A percentile compares a stretch with the other conserved stretches of the same genome.
phyloP scores from a whole-genome alignment of 2,329 filamentous ascomycete species.

The Westerdykella ornata region DNA sequence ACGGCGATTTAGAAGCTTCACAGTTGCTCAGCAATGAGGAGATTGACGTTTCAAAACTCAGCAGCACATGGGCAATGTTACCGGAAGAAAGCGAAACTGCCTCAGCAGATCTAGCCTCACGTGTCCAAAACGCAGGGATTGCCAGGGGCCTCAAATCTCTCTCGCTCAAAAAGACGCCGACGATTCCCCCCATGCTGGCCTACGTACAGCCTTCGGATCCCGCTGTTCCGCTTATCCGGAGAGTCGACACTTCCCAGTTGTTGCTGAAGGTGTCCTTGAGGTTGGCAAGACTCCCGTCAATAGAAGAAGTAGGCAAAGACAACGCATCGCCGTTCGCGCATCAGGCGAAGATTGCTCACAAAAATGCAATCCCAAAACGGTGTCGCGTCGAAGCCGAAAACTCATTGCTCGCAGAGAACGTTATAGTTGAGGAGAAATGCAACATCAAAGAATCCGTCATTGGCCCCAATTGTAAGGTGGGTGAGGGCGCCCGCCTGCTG shows the following conservation, averaged over 20 bases:
- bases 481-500: conserved; percentile 75
- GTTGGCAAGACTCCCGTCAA: conserved; percentile 73
- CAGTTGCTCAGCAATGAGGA: conserved; percentile 44
- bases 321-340: conserved; percentile 67
- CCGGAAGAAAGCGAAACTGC: conserved; percentile 2
- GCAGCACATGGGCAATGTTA: conserved; percentile 40
- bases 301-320: conserved; percentile 53
- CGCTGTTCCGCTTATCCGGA: conserved; percentile 61
- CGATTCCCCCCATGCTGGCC: conserved; percentile 67
- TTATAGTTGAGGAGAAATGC: conserved; percentile 78
- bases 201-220: conserved; percentile 68
- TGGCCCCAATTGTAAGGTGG: conserved; percentile 79
- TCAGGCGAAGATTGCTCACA: conserved; percentile 71
- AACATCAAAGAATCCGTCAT: conserved; percentile 91
- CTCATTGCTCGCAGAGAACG: conserved; percentile 79
- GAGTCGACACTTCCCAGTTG: conserved; percentile 80
- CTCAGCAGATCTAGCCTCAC: conserved; percentile 28
- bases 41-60: conserved; percentile 49
- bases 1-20: conserved; percentile 26
- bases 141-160: conserved; percentile 23
- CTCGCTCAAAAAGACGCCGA: conserved; percentile 33
- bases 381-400: conserved; percentile 79
- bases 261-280: conserved; percentile 76
- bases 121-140: conserved; percentile 29
- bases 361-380: conserved; percentile 69